Evolutionary conservation across 2,329 filamentous ascomycete species (phyloP), one percentile per base, ranked within the genome.

Genomic region (Xylariaceae sp.): DNA sequence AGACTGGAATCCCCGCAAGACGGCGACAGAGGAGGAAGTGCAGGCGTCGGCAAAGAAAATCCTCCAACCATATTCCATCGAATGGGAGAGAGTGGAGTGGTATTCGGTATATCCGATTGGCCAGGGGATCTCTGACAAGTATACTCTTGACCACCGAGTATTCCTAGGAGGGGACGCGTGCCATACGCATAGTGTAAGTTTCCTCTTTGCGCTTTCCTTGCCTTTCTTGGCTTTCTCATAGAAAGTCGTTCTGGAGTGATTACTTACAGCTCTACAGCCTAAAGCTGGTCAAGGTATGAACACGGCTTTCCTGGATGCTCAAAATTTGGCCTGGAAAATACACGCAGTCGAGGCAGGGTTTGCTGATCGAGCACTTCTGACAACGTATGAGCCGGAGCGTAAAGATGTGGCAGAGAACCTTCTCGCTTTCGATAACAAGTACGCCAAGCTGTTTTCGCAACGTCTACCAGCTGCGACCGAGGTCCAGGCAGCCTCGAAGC

Each of bases 271-370:
- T 82, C 44, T 79, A 82, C 67, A 86, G 83, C 88, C 88, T 33
- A 91, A 91, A 77, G 89, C 88, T 28, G 89, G 89, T 1, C 89
- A 91, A 73, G 89, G 89, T 26, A 92, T 92, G 89, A 92, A 92
- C 68, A 89, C 89, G 0, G 88, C 88, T 3, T 91, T 92, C 75
- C 78, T 90, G 48, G 89, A 94, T 65, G 92, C 92, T 0, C 85
- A 92, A 58, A 98, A 97, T 73, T 80, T 98, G 36, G 93, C 93
- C 6, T 98, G 93, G 93, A 98, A 98, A 78, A 90, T 97, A 48
- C 93, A 96, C 71, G 87, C 90, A 31, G 94, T 97, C 8, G 92
- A 96, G 71, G 82, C 83, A 23, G 92, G 92, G 11, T 91, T 96
- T 65, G 91, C 92, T 1, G 77, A 87, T 26, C 88, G 90, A 59